Evolutionary conservation across 768 basidiomycete genomes (phyloP), one percentile per base, ranked within the genome.

Genomic region (Baorangia bicolor): DNA sequence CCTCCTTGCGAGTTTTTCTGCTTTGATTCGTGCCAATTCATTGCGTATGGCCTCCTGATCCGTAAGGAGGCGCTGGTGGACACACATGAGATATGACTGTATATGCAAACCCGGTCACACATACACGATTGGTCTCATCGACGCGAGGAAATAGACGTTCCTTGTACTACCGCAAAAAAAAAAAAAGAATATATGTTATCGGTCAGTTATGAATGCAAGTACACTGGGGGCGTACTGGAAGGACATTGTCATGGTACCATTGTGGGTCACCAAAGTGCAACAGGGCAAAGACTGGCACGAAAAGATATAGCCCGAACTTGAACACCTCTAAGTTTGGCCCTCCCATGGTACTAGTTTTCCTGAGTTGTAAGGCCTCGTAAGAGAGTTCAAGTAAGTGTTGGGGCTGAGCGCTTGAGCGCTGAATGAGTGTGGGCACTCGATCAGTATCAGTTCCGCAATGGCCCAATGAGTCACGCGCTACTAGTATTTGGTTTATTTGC

Each of bases 271-370:
- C 92, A 66, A 90, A 94, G 71, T 93, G 88, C 47, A 92, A 74
- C 65, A 94, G 81, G 23, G 90, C 86, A 43, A 81, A 75, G 54
- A 94, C 83, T 11, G 92, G 92, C 55, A 92, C 85, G 63, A 92
- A 92, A 53, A 94, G 84, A 71, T 94, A 94, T 18, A 92, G 73
- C 4, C 84, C 84, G 63, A 94, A 94, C 74, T 93, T 94, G 85
- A 94, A 92, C 18, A 94, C 81, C 72, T 94, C 92, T 51, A 94
- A 84, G 69, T 89, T 90, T 34, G 90, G 84, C 12, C 89, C 86
- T 3, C 79, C 88, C 88, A 90, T 82, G 74, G 41, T 31, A 41
- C 18, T 86, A 83, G 57, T 49, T 35, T 43, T 33, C 44, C 27
- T 31, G 53, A 41, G 33, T 13, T 35, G 25, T 39, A 31, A 88